Evolutionary conservation across 805 yeast species (phyloP), one percentile per base, ranked within the genome.

Genomic region (Saccharomyces eubayanus): DNA sequence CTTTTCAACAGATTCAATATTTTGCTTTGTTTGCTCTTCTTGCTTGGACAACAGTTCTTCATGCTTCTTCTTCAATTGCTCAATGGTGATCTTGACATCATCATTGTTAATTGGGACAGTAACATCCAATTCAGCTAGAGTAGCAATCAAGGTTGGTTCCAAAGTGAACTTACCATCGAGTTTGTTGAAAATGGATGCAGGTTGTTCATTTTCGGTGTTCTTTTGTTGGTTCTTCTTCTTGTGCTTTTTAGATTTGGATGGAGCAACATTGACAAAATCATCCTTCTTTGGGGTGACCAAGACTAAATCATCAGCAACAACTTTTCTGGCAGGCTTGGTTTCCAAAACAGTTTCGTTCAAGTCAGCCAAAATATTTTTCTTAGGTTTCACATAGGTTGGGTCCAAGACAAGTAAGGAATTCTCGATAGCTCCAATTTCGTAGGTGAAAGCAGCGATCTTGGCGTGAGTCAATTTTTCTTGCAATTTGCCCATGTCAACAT

Each of bases 371-470:
- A 71, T 48, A 46, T 59, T 63, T 51, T 66, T 66, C 28, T 71
- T 73, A 51, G 86, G 82, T 69, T 80, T 82, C 65, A 82, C 88
- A 72, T 81, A 83, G 48, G 84, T 67, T 61, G 95, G 94, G 67
- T 90, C 96, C 62, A 94, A 88, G 72, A 81, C 81, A 40, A 74
- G 66, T 68, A 91, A 77, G 67, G 90, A 77, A 53, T 79, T 74
- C 71, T 90, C 88, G 64, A 94, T 87, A 58, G 85, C 76, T 60
- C 78, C 77, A 63, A 92, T 85, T 73, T 94, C 96, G 47, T 74
- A 74, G 55, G 85, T 81, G 73, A 86, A 91, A 28, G 97, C 98
- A 29, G 98, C 96, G 28, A 87, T 81, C 49, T 69, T 67, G 48
- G 90, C 90, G 58, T 82, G 87, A 51, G 82, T 79, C 75, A 87